Base-by-base conservation (phyloP, 306 rosid genomes). In the Fagus crenata region DNA sequence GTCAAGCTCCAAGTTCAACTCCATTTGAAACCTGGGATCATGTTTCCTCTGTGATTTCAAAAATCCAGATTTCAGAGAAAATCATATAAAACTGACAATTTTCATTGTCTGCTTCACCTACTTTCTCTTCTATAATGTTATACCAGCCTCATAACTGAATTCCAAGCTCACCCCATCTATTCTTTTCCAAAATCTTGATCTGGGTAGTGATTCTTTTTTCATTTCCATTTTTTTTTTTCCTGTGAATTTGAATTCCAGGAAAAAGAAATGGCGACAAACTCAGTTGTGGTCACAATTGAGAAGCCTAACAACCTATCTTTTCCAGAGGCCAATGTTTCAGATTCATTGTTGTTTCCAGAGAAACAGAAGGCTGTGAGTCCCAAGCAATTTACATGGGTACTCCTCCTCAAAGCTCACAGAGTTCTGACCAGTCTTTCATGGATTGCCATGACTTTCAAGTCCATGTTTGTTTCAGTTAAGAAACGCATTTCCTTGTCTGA, bases 371-470 rank as follows among this genome's bases (percentile, higher is more conserved):
- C 92, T 32, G 75, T 86, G 2, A 92, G 91, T 15, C 84, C 94
- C 33, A 96, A 91, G 77, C 99, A 91, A 5, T 87, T 96, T 64
- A 92, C 94, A 4, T 92, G 96, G 93, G 85, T 93, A 75, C 90
- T 96, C 70, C 97, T 93, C 76, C 99, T 96, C 63, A 91, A 89
- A 81, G 88, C 89, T 32, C 89, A 91, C 76, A 88, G 90, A 84
- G 71, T 89, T 63, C 31, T 96, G 63, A 81, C 89, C 61, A 84
- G 86, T 69, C 82, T 93, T 60, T 85, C 98, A 18, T 91, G 98
- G 97, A 73, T 93, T 72, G 86, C 96, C 54, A 75, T 49, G 61
- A 88, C 91, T 64, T 28, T 78, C 49, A 85, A 70, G 56, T 1
- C 85, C 71, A 75, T 68, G 22, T 80, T 89, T 46, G 71, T 81